These are phyloP conservation scores for Aspergillus arachidicola DNA, from an alignment of 2,329 filamentous ascomycete genomes.

Conservation along the genomic window DNA sequence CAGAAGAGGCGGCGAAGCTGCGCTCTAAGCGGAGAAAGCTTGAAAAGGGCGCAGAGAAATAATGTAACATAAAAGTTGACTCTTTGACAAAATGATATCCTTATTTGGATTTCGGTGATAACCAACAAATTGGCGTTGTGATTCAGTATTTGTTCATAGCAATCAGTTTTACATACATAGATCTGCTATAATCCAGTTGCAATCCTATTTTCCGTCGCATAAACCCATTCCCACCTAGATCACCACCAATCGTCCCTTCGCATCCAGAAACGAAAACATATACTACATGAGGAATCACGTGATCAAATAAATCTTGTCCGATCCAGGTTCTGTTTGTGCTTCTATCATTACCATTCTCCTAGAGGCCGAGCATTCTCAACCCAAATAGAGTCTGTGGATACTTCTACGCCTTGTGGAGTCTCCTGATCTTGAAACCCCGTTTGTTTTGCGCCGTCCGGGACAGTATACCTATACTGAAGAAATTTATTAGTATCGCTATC, in stretches of 20 bases:
- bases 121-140: constrained; percentile 22
- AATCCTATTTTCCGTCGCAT: neutral
- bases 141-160: constrained; percentile 16
- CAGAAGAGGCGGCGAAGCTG: constrained; percentile 83
- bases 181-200: constrained; percentile 5
- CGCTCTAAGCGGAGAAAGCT: constrained; percentile 87
- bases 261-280: neutral
- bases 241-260: neutral
- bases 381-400: neutral
- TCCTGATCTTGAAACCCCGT: neutral
- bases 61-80: constrained; percentile 25
- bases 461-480: neutral
- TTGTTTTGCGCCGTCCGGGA: neutral
- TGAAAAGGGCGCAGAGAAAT: constrained; percentile 59
- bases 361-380: neutral
- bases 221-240: neutral
- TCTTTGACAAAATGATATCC: constrained; percentile 28
- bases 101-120: constrained; percentile 21
- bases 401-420: neutral
- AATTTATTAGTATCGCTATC: neutral
- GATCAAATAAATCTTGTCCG: constrained; percentile 13
- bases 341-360: neutral
- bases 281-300: constrained; percentile 12
- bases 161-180: constrained; percentile 15
- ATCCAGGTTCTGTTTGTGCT: neutral